These are phyloP conservation scores for Ustilago trichophora DNA, from an alignment of 1,284 basidiomycete species.

Conservation along the genomic window DNA sequence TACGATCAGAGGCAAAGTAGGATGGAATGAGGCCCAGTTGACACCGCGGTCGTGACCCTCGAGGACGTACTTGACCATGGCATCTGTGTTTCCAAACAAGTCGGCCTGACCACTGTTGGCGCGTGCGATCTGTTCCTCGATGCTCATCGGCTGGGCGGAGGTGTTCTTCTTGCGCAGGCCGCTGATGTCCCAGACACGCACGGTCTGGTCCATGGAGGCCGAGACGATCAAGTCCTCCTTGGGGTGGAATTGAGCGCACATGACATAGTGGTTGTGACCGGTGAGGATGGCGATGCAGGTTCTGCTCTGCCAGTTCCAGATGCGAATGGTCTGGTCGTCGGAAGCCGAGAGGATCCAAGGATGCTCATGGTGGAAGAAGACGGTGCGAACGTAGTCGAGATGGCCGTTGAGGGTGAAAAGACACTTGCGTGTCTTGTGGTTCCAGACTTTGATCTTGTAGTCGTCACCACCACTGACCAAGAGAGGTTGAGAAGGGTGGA, in stretches of 20 bases:
- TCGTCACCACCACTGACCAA: constrained; percentile 96
- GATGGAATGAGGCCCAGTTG: constrained; percentile 72
- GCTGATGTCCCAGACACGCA: constrained; percentile 99
- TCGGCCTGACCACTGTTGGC: constrained; percentile 69
- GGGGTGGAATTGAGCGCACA: constrained; percentile 98
- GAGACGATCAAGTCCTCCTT: constrained; percentile 98
- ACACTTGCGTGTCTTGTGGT: constrained; percentile 86
- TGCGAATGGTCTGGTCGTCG: constrained; percentile 99
- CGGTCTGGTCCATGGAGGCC: constrained; percentile 98
- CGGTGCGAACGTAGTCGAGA: constrained; percentile 97
- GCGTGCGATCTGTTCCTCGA: constrained; percentile 66
- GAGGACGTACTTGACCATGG: constrained; percentile 93
- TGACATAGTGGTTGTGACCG: constrained; percentile 99
- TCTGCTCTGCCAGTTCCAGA: constrained; percentile 99
- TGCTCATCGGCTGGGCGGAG: constrained; percentile 63
- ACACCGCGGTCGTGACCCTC: constrained; percentile 99
- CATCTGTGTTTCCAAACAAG: constrained; percentile 73
- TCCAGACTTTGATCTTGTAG: constrained; percentile 99
- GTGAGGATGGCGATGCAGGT: constrained; percentile 98
- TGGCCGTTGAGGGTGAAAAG: constrained; percentile 98
- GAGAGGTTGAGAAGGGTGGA: constrained; percentile 93
- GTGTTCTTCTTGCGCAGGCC: constrained; percentile 84
- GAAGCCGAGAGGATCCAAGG: constrained; percentile 92
- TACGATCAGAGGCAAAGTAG: constrained; percentile 85
- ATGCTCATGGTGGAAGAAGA: constrained; percentile 99